Evolutionary conservation across 2,329 filamentous ascomycete genomes (phyloP).

Genomic region (Nemania sp.): DNA sequence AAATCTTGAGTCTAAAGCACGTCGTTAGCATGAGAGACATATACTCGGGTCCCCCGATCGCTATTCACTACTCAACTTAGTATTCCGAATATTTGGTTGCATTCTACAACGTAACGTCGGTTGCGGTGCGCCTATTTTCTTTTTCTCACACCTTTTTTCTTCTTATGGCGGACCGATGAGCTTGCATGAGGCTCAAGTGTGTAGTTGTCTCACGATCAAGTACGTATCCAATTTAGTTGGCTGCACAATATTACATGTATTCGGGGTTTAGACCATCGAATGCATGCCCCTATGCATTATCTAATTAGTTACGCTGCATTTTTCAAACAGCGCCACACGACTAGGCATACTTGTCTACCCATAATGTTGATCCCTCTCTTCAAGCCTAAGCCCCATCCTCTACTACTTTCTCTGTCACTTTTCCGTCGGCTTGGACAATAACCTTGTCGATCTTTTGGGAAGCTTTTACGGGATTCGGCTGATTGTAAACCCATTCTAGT

Average conservation of each 20-base stretch:
- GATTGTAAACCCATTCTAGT: slow-evolving; percentile 63
- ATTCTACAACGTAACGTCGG: neutral
- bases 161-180: neutral
- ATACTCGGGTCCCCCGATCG: neutral
- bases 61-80: neutral
- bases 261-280: neutral
- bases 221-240: neutral
- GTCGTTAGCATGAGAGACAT: neutral
- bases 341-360: neutral
- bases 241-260: neutral
- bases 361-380: slow-evolving; percentile 12
- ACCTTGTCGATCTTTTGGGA: slow-evolving; percentile 64
- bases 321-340: slow-evolving; percentile 1
- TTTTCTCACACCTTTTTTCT: neutral
- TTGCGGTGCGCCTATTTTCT: neutral
- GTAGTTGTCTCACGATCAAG: neutral
- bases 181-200: slow-evolving; percentile 3
- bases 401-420: slow-evolving; percentile 60
- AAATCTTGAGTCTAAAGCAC: neutral
- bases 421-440: slow-evolving; percentile 59
- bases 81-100: neutral
- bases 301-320: neutral
- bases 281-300: neutral
- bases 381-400: slow-evolving; percentile 28
- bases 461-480: slow-evolving; percentile 63